These are phyloP conservation scores for Saccharomycopsis hybrid DNA, from an alignment of 1,139 yeast genomes.

Conservation along the genomic window DNA sequence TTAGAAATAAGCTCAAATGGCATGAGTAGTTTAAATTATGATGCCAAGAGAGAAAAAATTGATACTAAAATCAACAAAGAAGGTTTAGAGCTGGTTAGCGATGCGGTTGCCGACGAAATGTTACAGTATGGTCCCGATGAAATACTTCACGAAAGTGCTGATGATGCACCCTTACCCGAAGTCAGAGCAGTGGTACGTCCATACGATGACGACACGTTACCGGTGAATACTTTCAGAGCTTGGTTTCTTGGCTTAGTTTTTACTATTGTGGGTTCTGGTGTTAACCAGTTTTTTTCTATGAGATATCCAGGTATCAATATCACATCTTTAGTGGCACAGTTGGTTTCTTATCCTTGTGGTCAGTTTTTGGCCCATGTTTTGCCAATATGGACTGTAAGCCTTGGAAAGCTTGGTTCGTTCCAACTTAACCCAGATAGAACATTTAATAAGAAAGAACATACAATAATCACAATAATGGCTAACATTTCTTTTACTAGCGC, in stretches of 20 bases:
- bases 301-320: conserved; percentile 50
- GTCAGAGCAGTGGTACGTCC: conserved; percentile 65
- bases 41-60: too few species aligned
- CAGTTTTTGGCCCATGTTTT: background rate
- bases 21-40: too few species aligned
- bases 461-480: conserved; percentile 41
- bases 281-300: conserved; percentile 52
- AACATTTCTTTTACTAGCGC: background rate
- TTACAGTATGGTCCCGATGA: too few species aligned
- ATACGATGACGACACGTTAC: conserved; percentile 45
- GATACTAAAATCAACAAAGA: too few species aligned
- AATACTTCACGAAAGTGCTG: too few species aligned
- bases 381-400: background rate
- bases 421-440: too few species aligned
- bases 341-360: conserved; percentile 59
- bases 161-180: too few species aligned
- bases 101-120: too few species aligned
- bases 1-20: too few species aligned
- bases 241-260: conserved; percentile 47
- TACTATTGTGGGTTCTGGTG: conserved; percentile 52
- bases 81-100: too few species aligned
- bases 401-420: background rate
- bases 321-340: conserved; percentile 48
- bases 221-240: conserved; percentile 55
- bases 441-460: conserved; percentile 58